phyloP scores from a whole-genome alignment of 345 rosid species.

The Cardamine occulta region DNA sequence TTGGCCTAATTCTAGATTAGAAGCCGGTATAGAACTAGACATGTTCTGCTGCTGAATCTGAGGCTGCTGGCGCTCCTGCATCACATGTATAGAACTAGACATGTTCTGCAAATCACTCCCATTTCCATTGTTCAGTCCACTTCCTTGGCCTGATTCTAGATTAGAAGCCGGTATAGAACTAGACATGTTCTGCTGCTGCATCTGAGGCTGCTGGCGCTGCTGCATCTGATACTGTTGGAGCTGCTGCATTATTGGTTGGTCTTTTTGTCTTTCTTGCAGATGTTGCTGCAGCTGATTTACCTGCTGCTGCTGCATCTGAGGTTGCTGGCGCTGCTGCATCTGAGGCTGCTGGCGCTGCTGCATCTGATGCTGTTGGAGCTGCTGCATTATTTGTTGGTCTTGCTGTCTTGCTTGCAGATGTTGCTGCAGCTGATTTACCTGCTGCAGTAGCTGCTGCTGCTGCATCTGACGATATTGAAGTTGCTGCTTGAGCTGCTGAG shows the following conservation, averaged over 20 bases:
- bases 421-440: not conserved
- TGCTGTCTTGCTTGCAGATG: slow-evolving; percentile 55
- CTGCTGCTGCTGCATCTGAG: slow-evolving; percentile 51
- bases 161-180: too few species aligned
- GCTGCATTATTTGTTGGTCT: slow-evolving; percentile 66
- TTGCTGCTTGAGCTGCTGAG: not conserved
- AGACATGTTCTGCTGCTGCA: slow-evolving; percentile 28
- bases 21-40: not conserved
- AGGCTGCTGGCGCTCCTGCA: slow-evolving; percentile 35
- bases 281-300: not conserved
- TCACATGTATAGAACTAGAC: not conserved
- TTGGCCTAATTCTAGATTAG: not conserved
- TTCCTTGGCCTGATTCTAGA: too few species aligned
- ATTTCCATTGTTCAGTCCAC: too few species aligned
- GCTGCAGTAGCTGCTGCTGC: not conserved
- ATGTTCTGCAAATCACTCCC: too few species aligned
- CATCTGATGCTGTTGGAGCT: slow-evolving; percentile 65
- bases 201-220: slow-evolving; percentile 40
- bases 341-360: slow-evolving; percentile 64
- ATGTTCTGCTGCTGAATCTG: too few species aligned
- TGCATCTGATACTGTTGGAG: slow-evolving; percentile 66
- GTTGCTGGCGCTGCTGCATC: slow-evolving; percentile 60
- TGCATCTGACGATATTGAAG: not conserved
- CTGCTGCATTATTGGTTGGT: slow-evolving; percentile 59
- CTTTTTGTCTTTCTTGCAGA: slow-evolving; percentile 59